Conservation (phyloP, 2,329 filamentous ascomycete species). For the Chrysosporium keratinophilum region DNA sequence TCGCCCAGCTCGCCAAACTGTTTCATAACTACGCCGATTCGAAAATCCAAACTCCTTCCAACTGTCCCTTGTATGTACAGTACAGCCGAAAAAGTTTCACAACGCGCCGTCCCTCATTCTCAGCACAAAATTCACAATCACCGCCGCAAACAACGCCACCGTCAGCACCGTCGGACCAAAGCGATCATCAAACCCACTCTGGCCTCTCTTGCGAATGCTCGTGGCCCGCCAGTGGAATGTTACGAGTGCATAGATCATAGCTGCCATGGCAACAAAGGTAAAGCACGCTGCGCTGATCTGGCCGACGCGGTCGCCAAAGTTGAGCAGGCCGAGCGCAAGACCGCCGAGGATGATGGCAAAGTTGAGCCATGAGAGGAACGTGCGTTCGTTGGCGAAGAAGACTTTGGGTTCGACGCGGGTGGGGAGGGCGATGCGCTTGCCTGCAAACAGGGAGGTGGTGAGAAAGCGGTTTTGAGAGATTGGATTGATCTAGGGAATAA, state of each 20-base stretch:
- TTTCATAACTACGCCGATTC: too few species aligned
- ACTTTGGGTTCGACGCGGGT: constrained; percentile 98
- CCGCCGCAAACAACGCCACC: constrained; percentile 71
- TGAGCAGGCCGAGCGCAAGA: constrained; percentile 90
- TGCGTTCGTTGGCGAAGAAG: constrained; percentile 99
- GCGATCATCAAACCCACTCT: constrained; percentile 92
- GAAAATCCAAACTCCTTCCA: too few species aligned
- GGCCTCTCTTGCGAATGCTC: constrained; percentile 79
- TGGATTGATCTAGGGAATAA: neutral
- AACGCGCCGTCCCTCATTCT: constrained; percentile 37
- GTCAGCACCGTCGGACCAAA: constrained; percentile 88
- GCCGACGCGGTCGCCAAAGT: constrained; percentile 90
- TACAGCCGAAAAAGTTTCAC: neutral
- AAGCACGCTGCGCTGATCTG: constrained; percentile 92
- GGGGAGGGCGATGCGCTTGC: constrained; percentile 95
- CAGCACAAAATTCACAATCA: constrained; percentile 93
- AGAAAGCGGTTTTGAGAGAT: constrained; percentile 10
- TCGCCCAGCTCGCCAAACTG: too few species aligned
- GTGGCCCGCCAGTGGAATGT: constrained; percentile 97
- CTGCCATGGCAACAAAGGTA: constrained; percentile 84
- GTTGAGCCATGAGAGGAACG: constrained; percentile 98
- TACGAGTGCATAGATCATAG: constrained; percentile 87
- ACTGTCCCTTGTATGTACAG: too few species aligned
- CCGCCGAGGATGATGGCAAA: constrained; percentile 98
- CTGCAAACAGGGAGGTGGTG: constrained; percentile 38